Base-by-base conservation (phyloP, 2,329 filamentous ascomycete genomes). In the Neocucurbitaria cava region DNA sequence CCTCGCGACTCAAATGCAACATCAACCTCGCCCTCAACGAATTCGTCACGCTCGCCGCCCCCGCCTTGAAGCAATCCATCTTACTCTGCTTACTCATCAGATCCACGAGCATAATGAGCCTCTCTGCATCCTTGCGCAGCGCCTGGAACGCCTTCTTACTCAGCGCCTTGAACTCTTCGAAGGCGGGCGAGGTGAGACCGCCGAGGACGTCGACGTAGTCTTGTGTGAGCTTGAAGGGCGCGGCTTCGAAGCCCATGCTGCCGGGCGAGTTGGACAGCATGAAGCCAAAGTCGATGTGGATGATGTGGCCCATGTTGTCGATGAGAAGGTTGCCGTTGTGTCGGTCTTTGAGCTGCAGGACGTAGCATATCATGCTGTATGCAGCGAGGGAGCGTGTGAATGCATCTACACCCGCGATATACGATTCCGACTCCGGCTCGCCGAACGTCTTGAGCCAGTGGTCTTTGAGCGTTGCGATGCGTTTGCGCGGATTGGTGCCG, bases 211-310 rank as follows among this genome's bases (percentile, higher is more conserved):
- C 91, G 35, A 95, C 88, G 70, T 95, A 95, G 70, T 95, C 91
- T 61, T 92, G 86, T 1, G 91, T 93, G 23, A 95, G 81, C 78
- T 95, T 95, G 77, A 95, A 95, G 1, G 91, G 91, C 4, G 91
- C 91, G 13, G 91, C 91, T 77, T 95, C 91, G 66, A 95, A 95
- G 2, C 90, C 90, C 70, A 95, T 90, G 8, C 87, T 89, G 0
- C 91, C 91, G 0, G 91, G 91, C 1, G 90, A 92, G 74, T 95
- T 95, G 42, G 89, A 93, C 30, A 95, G 81, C 89, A 95, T 94
- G 73, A 95, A 95, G 50, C 91, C 91, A 74, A 95, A 95, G 75
- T 95, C 91, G 57, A 95, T 95, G 71, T 95, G 91, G 56, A 95
- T 87, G 52, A 94, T 92, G 71, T 95, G 91, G 9, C 91, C 91